These are phyloP conservation scores for Aspergillus unguis DNA, from an alignment of 2,329 filamentous ascomycete species.

Conservation along the genomic window DNA sequence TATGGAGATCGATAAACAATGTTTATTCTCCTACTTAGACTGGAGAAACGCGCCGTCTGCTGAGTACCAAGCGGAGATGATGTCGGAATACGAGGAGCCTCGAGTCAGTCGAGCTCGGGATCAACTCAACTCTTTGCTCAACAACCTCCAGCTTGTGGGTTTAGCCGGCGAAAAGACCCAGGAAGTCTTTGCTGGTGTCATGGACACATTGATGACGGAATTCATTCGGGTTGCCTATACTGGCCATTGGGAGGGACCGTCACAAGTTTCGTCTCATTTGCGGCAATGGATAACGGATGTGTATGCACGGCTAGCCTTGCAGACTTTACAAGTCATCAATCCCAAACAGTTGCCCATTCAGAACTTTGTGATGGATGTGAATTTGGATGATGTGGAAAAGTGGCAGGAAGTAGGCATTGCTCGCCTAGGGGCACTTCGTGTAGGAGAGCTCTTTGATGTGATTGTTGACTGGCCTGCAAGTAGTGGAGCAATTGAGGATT, in stretches of 20 bases:
- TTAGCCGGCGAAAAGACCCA: conserved; percentile 55
- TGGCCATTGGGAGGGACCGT: conserved; percentile 54
- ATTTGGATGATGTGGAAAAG: conserved; percentile 46
- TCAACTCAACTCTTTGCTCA: conserved; percentile 40
- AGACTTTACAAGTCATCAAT: conserved; percentile 45
- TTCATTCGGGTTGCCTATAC: conserved; percentile 57
- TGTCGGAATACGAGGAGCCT: conserved; percentile 31
- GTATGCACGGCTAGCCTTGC: conserved; percentile 52
- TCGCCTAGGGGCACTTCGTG: conserved; percentile 54
- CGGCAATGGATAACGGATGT: conserved; percentile 55
- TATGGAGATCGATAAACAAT: conserved; percentile 39
- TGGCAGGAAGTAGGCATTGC: conserved; percentile 56
- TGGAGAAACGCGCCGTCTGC: conserved; percentile 35
- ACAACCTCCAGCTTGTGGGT: conserved; percentile 51
- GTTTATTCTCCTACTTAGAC: conserved; percentile 36
- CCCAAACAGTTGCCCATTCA: conserved; percentile 22
- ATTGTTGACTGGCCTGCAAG: conserved; percentile 60
- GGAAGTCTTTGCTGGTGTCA: conserved; percentile 56
- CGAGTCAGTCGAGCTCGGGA: conserved; percentile 31
- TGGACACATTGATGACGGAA: conserved; percentile 56
- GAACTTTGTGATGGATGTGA: conserved; percentile 31
- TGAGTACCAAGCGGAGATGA: conserved; percentile 28
- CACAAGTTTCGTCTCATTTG: conserved; percentile 49
- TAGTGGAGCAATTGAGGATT: conserved; percentile 57
- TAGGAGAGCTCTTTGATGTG: conserved; percentile 59